phyloP scores from a whole-genome alignment of 805 yeast species.

The Phaffomyces opuntiae region DNA sequence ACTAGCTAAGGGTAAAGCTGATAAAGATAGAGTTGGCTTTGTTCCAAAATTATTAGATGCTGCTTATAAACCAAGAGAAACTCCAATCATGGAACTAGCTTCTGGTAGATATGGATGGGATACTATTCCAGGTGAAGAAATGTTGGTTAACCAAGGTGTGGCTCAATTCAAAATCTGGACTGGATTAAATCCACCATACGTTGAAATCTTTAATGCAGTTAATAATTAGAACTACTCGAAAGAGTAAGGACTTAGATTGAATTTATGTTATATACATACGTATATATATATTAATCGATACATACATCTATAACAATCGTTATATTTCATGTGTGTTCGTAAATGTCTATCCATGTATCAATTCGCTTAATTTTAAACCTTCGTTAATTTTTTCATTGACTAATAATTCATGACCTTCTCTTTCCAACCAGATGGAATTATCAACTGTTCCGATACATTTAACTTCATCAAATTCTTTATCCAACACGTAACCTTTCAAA shows the following conservation, averaged over 20 bases:
- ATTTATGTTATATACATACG: not conserved
- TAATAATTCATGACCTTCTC: conserved; percentile 29
- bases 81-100: conserved; percentile 83
- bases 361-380: conserved; percentile 22
- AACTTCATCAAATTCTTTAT: conserved; percentile 17
- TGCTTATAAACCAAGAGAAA: conserved; percentile 84
- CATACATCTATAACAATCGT: not conserved
- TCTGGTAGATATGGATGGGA: conserved; percentile 56
- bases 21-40: conserved; percentile 28
- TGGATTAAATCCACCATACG: conserved; percentile 56
- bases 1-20: conserved; percentile 34
- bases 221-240: conserved; percentile 2
- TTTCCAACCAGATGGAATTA: conserved; percentile 27
- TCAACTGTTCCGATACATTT: conserved; percentile 10
- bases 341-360: conserved; percentile 14
- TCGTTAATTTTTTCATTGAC: conserved; percentile 21
- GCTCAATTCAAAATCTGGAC: conserved; percentile 81
- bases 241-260: not conserved
- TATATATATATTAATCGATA: not conserved
- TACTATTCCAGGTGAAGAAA: conserved; percentile 85
- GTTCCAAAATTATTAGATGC: conserved; percentile 73
- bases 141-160: conserved; percentile 91
- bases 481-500: conserved; percentile 15
- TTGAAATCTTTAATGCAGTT: conserved; percentile 57
- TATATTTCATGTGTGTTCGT: not conserved